phyloP scores from a whole-genome alignment of 202 grass and related monocot genomes.

The Panicum virgatum region DNA sequence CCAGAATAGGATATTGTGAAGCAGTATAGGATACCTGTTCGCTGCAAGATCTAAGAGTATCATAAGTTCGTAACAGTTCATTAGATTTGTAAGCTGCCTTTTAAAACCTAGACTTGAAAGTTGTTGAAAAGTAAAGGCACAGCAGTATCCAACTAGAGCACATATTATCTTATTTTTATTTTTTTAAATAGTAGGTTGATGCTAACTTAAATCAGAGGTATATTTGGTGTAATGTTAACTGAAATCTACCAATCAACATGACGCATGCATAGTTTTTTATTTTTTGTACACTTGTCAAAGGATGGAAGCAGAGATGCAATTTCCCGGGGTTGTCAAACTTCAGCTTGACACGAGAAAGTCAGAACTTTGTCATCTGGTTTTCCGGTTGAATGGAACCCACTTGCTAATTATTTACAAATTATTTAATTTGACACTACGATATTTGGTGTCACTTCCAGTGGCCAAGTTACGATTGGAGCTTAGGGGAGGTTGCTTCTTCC shows the following conservation, averaged over 20 bases:
- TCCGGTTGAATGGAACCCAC: not conserved
- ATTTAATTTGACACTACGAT: not conserved
- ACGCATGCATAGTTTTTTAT: not conserved
- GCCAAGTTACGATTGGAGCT: too few relatives aligned
- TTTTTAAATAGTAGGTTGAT: too few relatives aligned
- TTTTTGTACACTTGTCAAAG: not conserved
- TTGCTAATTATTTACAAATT: not conserved
- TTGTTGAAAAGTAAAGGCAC: not conserved
- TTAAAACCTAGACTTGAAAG: not conserved
- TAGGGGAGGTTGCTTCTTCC: too few relatives aligned
- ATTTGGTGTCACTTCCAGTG: too few relatives aligned
- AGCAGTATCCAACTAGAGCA: not conserved
- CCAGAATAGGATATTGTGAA: not conserved
- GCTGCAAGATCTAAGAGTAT: not conserved
- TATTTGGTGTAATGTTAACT: not conserved
- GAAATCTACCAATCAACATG: not conserved
- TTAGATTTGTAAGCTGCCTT: not conserved
- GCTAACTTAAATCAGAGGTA: not conserved
- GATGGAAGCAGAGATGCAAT: not conserved
- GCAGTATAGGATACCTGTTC: not conserved
- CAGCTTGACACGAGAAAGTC: conserved; percentile 18
- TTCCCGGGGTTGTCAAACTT: conserved; percentile 7
- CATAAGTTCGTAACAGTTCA: not conserved
- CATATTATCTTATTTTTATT: not conserved
- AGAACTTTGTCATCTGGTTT: not conserved